Evolutionary conservation across 495 filamentous ascomycete species (phyloP).

Genomic region (Penicillium angulare): DNA sequence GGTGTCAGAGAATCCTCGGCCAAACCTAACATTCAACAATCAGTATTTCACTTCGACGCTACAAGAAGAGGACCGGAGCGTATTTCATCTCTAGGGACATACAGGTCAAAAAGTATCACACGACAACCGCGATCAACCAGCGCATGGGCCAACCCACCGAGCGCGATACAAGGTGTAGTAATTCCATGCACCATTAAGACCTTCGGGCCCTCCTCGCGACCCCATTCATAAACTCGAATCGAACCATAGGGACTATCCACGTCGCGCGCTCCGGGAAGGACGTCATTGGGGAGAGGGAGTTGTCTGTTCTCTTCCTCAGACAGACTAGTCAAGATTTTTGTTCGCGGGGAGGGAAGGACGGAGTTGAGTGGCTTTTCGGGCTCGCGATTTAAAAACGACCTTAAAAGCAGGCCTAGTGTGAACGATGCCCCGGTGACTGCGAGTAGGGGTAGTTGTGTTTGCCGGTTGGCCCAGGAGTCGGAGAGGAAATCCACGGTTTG

Average conservation of each 20-base stretch:
- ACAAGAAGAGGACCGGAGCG: background rate
- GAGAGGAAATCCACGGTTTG: conserved; percentile 41
- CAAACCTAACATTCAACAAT: conserved; percentile 52
- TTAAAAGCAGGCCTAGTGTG: conserved; percentile 40
- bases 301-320: conserved; percentile 42
- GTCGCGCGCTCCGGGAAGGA: conserved; percentile 71
- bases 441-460: conserved; percentile 38
- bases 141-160: conserved; percentile 64
- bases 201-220: conserved; percentile 74
- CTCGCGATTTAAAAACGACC: conserved; percentile 29
- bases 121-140: conserved; percentile 74
- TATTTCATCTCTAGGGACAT: conserved; percentile 9
- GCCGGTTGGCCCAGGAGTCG: conserved; percentile 36
- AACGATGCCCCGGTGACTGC: conserved; percentile 43
- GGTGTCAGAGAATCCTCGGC: conserved; percentile 73
- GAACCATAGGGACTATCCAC: conserved; percentile 76
- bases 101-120: conserved; percentile 75
- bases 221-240: conserved; percentile 86
- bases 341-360: conserved; percentile 47
- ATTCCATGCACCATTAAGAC: conserved; percentile 86
- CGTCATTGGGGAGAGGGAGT: conserved; percentile 71
- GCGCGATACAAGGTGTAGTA: conserved; percentile 73
- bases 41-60: background rate
- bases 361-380: conserved; percentile 7
- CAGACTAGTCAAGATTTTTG: conserved; percentile 44